phyloP scores from a whole-genome alignment of 768 basidiomycete species.

The Suillus subluteus region DNA sequence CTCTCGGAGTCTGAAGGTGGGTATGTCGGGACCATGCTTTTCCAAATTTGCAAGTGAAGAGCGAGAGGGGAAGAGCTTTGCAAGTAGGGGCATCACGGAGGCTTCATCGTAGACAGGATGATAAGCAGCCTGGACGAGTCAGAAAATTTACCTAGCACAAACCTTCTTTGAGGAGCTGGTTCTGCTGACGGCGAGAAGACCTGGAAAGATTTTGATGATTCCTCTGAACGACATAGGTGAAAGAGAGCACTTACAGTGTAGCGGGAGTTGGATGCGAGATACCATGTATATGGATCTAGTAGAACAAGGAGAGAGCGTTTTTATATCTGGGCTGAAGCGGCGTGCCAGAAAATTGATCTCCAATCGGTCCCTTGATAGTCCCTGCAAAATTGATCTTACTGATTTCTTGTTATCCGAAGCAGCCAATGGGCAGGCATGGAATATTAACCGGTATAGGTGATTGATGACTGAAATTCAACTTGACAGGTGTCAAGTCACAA shows the following conservation, averaged over 20 bases:
- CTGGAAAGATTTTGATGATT: neutral
- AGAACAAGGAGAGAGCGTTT: neutral
- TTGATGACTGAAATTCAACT: too few relatives aligned
- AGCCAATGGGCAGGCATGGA: neutral
- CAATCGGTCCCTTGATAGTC: too few relatives aligned
- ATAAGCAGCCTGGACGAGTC: neutral
- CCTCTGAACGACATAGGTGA: neutral
- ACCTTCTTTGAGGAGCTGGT: conserved; percentile 4
- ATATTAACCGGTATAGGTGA: neutral
- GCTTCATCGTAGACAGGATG: neutral
- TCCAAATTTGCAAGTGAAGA: neutral
- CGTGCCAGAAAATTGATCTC: neutral
- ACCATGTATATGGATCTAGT: neutral
- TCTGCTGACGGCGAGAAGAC: neutral
- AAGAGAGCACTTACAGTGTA: neutral
- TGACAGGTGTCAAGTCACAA: too few relatives aligned
- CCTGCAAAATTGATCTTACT: neutral
- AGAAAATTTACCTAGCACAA: neutral
- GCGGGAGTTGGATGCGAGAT: neutral
- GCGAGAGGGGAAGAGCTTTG: neutral
- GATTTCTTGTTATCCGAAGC: neutral
- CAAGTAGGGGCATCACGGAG: neutral
- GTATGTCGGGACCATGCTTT: conserved; percentile 1
- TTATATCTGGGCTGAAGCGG: neutral
- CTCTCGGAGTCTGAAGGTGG: neutral